Base-by-base conservation (phyloP, 257 asterid genomes). In the Solanum habrochaites region DNA sequence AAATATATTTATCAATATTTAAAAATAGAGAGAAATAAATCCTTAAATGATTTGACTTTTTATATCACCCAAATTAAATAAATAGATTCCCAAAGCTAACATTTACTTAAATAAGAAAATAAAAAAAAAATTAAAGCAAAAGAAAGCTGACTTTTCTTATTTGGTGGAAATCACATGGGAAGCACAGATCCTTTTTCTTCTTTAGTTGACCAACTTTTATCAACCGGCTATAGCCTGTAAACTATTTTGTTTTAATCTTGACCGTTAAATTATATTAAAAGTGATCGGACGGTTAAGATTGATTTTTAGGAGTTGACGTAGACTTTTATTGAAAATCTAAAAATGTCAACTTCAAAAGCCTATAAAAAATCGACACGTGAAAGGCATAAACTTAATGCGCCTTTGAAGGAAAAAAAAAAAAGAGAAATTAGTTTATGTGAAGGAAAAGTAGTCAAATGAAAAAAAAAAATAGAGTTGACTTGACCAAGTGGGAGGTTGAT, bases 351-450 rank as follows among this genome's bases (percentile, higher is more conserved):
- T 87, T 15, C 21, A 83, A 80, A 9, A 32, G 85, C 93, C 88
- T 85, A 87, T 90, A 52, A 45, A 15, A 69, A 43, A 83, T 83
- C 60, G 92, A 86, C 94, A 88, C 91, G 89, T 86, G 89, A 69
- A 78, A 15, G 7, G 56, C 89, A 73, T 23, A 47, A 23, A 16
- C 43, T 80, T 80, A 80, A 49, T 80, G 85, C 85, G 85, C 29
- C 67, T 49, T 80, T 80, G 3, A 6, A 80, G 84, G 27, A 23
- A 15, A 52, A 23, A 23, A 23, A 6, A 23, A 10, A 18, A 35
- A 35, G 47, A 43, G 66, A 78, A 78, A 45, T 43, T 78, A 64
- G 62, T 78, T 45, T 39, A 32, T 20, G 25, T 45, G 40, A 58
- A 25, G 40, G n/a, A 47, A 47, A 80, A 45, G 67, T 29, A 80